Percentiles rank a stretch among this genome's conserved stretches.
phyloP scores from a whole-genome alignment of 257 asterid species.

The Solanum bulbocastanum region DNA sequence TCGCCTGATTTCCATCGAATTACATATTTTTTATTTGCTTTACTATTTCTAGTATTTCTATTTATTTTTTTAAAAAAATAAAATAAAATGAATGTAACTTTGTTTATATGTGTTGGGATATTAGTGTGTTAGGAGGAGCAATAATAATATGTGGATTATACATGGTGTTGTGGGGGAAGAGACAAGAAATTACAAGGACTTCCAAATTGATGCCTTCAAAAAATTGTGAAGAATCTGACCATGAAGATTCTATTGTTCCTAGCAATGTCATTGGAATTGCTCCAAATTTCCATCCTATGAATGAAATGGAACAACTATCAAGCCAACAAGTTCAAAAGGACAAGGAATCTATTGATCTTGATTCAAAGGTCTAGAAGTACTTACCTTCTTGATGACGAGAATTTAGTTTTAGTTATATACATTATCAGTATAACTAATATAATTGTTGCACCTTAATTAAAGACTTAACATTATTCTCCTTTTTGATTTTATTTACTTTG shows the following conservation, averaged over 20 bases:
- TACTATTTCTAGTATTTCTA: not conserved
- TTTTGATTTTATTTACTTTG: not conserved
- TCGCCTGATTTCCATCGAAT: too few relatives aligned
- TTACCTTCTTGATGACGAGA: not conserved
- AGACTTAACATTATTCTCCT: not conserved
- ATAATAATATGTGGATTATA: constrained; percentile 24
- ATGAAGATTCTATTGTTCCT: not conserved
- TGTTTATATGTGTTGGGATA: not conserved
- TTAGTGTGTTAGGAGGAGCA: constrained; percentile 23
- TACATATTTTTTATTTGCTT: not conserved
- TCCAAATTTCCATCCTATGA: not conserved
- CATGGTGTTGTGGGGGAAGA: constrained; percentile 37
- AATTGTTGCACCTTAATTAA: not conserved
- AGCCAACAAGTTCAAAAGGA: not conserved
- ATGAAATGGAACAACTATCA: not conserved
- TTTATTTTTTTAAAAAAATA: too few relatives aligned
- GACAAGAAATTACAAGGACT: constrained; percentile 12
- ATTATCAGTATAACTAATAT: not conserved
- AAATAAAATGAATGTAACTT: not conserved
- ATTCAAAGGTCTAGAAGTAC: not conserved
- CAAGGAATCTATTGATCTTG: not conserved
- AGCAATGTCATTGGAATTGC: not conserved
- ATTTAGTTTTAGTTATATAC: not conserved
- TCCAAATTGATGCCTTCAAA: not conserved
- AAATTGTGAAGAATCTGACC: not conserved